phyloP scores from a whole-genome alignment of 2,329 filamentous ascomycete genomes.

The Neofusicoccum sp. region DNA sequence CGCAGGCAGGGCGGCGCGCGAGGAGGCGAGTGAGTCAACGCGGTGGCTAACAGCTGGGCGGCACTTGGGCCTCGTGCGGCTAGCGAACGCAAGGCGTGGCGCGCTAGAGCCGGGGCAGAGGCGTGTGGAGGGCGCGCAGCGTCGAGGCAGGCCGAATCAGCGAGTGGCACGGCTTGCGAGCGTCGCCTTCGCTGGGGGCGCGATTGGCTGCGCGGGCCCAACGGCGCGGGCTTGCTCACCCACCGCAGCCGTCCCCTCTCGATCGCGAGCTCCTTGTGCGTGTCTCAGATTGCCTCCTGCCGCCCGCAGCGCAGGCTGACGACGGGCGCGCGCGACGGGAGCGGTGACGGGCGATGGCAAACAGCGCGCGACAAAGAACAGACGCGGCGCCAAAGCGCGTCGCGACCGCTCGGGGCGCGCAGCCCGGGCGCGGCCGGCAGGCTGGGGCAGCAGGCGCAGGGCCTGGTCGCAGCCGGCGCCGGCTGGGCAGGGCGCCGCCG shows the following conservation, averaged over 20 bases:
- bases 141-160: conserved; percentile 19
- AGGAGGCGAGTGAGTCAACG: conserved; percentile 6
- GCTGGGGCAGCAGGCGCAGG: background rate
- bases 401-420: background rate
- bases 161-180: conserved; percentile 19
- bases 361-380: background rate
- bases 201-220: conserved; percentile 20
- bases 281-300: conserved; percentile 6
- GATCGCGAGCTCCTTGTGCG: conserved; percentile 9
- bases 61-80: conserved; percentile 19
- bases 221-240: conserved; percentile 19
- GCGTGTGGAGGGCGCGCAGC: conserved; percentile 9
- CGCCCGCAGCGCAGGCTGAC: conserved; percentile 12
- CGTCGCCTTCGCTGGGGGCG: conserved; percentile 9
- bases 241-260: conserved; percentile 13
- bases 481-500: background rate
- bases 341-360: conserved; percentile 7
- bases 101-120: conserved; percentile 4
- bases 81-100: conserved; percentile 13
- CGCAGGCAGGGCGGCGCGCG: conserved; percentile 1
- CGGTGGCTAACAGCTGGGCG: conserved; percentile 4
- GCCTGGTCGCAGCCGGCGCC: conserved; percentile 5
- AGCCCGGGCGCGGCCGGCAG: conserved; percentile 1
- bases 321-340: conserved; percentile 1
- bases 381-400: background rate